Conservation (phyloP, 2,329 filamentous ascomycete genomes). For the Drechmeria coniospora region DNA sequence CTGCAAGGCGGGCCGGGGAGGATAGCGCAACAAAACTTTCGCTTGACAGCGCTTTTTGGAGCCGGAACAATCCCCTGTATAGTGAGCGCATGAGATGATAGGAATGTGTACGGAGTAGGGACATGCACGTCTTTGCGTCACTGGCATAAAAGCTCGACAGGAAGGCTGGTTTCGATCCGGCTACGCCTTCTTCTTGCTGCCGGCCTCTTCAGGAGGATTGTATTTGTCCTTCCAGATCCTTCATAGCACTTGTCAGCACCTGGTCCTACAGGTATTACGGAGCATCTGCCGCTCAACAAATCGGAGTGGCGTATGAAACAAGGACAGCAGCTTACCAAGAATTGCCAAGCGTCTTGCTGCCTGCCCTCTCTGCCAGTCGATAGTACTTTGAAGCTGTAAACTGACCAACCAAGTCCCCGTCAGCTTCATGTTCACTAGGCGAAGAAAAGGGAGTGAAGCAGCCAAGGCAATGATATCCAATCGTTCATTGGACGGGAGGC, state of each 20-base stretch:
- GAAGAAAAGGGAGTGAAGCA: conserved; percentile 1
- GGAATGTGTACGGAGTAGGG: too few species aligned
- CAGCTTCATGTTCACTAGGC: conserved; percentile 37
- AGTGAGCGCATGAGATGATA: too few species aligned
- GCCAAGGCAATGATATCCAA: not conserved
- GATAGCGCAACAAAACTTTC: too few species aligned
- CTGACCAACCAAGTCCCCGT: conserved; percentile 26
- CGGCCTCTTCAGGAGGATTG: conserved; percentile 28
- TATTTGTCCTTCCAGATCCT: conserved; percentile 99
- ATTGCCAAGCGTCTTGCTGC: conserved; percentile 83
- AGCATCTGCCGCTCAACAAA: too few species aligned
- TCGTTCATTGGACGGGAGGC: not conserved
- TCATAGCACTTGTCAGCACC: conserved; percentile 2
- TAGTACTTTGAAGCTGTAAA: conserved; percentile 79
- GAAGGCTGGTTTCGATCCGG: too few species aligned
- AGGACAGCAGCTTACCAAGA: conserved; percentile 71
- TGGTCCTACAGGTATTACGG: too few species aligned
- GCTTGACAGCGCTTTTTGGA: too few species aligned
- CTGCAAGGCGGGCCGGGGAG: too few species aligned
- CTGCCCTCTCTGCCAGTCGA: conserved; percentile 75
- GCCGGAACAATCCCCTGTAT: too few species aligned
- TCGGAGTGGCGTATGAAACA: too few species aligned
- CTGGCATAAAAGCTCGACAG: too few species aligned
- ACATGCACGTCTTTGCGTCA: too few species aligned
- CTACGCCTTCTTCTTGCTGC: conserved; percentile 23